Percentiles rank a stretch among this genome's conserved stretches.
Conservation (phyloP, 805 yeast genomes). For the Blastobotrys robertii region DNA sequence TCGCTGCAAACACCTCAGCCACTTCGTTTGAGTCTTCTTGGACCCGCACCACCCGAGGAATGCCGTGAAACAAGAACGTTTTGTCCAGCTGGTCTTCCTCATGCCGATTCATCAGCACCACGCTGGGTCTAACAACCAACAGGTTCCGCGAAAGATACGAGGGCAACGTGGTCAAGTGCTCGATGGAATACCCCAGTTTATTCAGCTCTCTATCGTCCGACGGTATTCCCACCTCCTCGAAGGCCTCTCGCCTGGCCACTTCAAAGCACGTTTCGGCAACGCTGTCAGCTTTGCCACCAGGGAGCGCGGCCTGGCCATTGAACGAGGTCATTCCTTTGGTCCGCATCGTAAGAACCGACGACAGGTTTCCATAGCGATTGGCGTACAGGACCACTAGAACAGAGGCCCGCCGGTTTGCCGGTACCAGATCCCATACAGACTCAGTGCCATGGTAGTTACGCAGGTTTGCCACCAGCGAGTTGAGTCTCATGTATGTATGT, state of each 20-base stretch:
- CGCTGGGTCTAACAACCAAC: conserved; percentile 72
- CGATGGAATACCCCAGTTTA: conserved; percentile 41
- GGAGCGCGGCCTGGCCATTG: conserved; percentile 85
- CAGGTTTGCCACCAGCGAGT: conserved; percentile 6
- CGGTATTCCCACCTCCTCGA: conserved; percentile 73
- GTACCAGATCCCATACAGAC: conserved; percentile 44
- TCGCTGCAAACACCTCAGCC: conserved; percentile 21
- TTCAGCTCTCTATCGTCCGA: conserved; percentile 23
- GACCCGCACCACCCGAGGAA: conserved; percentile 3
- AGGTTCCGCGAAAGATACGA: conserved; percentile 74
- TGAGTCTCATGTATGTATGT: no score
- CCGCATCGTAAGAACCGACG: conserved; percentile 73
- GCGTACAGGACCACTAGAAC: conserved; percentile 64
- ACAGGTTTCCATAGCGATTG: conserved; percentile 56
- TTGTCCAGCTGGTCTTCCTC: background rate
- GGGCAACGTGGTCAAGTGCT: conserved; percentile 57
- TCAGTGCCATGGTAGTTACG: conserved; percentile 4
- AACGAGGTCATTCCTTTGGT: conserved; percentile 59
- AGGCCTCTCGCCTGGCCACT: conserved; percentile 73
- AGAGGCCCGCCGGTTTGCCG: conserved; percentile 61
- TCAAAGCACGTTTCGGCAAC: conserved; percentile 54
- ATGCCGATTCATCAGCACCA: conserved; percentile 19
- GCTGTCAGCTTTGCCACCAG: conserved; percentile 86
- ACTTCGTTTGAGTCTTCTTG: conserved; percentile 23
- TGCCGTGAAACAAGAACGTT: background rate